Evolutionary conservation across 2,329 filamentous ascomycete species (phyloP), one percentile per base, ranked within the genome.

Genomic region (Nemania sp.): DNA sequence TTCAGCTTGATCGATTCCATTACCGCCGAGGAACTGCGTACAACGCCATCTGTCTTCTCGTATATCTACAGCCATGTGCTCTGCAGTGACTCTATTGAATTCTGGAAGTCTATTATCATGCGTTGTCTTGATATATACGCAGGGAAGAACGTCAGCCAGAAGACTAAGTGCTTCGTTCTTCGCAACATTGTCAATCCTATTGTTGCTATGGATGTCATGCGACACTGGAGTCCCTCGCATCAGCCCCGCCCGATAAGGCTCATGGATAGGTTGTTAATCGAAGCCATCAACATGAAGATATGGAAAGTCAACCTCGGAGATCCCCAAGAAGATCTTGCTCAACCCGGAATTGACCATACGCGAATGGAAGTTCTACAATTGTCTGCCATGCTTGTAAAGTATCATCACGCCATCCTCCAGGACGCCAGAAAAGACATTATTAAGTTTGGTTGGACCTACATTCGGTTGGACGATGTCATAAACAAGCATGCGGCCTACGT

Each of bases 401-500:
- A 97, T 66, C 91, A 99, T 66, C 86, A 93, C 66, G 83, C 84
- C 26, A 89, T 91, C 49, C 82, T 99, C 1, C 89, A 95, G 62
- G 94, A 97, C 66, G 87, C 90, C 2, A 86, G 95, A 31, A 99
- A 99, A 72, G 94, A 99, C 61, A 93, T 99, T 58, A 99, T 99
- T 68, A 97, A 97, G 73, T 99, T 97, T 72, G 92, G 91, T 3
- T 99, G 94, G 94, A 96, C 92, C 15, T 97, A 96, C 68, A 99
- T 99, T 65, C 86, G 90, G 20, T 82, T 99, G n/a, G 95, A 99
- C 67, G 94, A 99, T 71, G 90, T 96, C 52, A 96, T 99, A 76
- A 99, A 97, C 77, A 99, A 99, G 72, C 94, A 97, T 70, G 94
- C 93, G 0, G 92, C 94, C 2, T 99, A 99, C 66, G 93, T 97